These are phyloP conservation scores for Monilinia fructicola DNA, from an alignment of 2,329 filamentous ascomycete genomes.

Conservation along the genomic window DNA sequence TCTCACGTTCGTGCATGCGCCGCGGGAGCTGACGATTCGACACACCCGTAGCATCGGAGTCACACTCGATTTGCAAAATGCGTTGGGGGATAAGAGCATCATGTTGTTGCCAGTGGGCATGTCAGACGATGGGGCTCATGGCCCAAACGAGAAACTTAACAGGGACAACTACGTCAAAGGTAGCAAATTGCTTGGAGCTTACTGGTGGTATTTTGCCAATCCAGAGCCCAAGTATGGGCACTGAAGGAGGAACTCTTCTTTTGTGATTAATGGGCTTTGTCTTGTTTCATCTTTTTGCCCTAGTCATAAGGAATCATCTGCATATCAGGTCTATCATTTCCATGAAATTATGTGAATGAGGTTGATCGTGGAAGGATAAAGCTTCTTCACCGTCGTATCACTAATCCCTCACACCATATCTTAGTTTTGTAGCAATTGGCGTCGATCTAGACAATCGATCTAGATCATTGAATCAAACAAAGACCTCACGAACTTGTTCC, in stretches of 20 bases:
- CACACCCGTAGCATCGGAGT: background rate
- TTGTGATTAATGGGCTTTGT: background rate
- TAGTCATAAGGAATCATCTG: background rate
- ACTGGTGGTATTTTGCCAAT: constrained; percentile 19
- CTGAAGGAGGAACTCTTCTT: background rate
- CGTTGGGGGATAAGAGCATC: constrained; percentile 16
- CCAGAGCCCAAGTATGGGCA: background rate
- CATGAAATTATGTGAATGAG: background rate
- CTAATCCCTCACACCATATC: background rate
- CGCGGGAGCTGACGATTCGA: background rate
- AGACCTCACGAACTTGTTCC: background rate
- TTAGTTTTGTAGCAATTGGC: no score
- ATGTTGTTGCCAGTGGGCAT: constrained; percentile 18
- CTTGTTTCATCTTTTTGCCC: background rate
- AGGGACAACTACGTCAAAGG: constrained; percentile 14
- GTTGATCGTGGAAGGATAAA: no score
- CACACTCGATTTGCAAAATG: constrained; percentile 16
- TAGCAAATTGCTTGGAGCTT: constrained; percentile 16
- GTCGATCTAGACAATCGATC: background rate
- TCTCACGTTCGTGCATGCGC: no score
- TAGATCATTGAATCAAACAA: background rate
- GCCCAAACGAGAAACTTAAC: constrained; percentile 16
- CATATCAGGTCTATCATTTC: background rate
- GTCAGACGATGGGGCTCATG: constrained; percentile 17
- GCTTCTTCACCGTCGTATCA: no score